Evolutionary conservation across 192 early-diverging fungal genomes (phyloP).

Genomic region (Glomus cerebriforme): DNA sequence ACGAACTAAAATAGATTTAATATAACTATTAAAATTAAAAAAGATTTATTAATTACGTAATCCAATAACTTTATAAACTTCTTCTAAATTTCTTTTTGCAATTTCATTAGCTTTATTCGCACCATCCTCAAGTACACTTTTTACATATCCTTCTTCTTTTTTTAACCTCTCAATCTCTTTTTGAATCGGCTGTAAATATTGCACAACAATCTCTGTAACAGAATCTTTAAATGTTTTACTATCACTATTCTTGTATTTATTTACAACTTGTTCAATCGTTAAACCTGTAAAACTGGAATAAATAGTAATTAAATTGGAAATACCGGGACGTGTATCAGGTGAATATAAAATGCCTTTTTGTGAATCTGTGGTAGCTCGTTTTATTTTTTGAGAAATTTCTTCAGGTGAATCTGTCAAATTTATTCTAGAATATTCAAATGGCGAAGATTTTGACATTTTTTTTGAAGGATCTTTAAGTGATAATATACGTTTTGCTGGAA

Average conservation of each 20-base stretch:
- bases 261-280: constrained; percentile 48
- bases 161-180: constrained; percentile 59
- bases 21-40: no score
- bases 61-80: constrained; percentile 60
- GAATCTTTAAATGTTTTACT: constrained; percentile 74
- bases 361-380: constrained; percentile 70
- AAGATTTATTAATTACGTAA: constrained; percentile 32
- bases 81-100: constrained; percentile 60
- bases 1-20: no score
- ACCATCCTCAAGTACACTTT: constrained; percentile 63
- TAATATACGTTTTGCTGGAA: constrained; percentile 76
- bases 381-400: constrained; percentile 68
- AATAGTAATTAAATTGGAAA: constrained; percentile 82
- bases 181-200: constrained; percentile 66
- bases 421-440: constrained; percentile 70
- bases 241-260: constrained; percentile 51
- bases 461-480: constrained; percentile 72
- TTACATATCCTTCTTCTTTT: constrained; percentile 61
- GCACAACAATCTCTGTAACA: constrained; percentile 66
- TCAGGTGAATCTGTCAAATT: constrained; percentile 72
- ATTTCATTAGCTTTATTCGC: constrained; percentile 62
- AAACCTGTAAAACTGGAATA: constrained; percentile 57
- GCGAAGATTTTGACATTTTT: constrained; percentile 92
- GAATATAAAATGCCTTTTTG: constrained; percentile 71
- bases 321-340: constrained; percentile 69